Percentiles rank a stretch among this genome's conserved stretches.
Conservation (phyloP, 495 filamentous ascomycete genomes). For the Trichoderma virens region DNA sequence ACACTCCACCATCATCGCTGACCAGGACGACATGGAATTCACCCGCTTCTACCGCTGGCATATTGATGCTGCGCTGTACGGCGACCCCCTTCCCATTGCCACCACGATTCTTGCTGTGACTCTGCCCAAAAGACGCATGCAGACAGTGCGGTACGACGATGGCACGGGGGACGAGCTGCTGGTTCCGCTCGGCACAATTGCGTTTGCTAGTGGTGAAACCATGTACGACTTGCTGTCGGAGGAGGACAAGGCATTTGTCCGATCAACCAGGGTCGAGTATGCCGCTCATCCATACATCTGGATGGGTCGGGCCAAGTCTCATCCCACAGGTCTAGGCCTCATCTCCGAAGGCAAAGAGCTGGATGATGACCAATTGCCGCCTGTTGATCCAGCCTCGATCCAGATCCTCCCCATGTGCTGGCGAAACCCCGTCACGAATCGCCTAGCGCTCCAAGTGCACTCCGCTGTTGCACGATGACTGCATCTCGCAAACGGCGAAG, state of each 20-base stretch:
- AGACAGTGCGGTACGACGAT: conserved; percentile 63
- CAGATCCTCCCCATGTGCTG: conserved; percentile 64
- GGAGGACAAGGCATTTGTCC: conserved; percentile 57
- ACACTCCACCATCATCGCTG: conserved; percentile 54
- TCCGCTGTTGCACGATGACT: conserved; percentile 58
- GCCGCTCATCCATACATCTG: conserved; percentile 71
- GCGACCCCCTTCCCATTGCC: conserved; percentile 61
- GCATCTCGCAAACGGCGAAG: conserved; percentile 52
- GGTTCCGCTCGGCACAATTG: conserved; percentile 65
- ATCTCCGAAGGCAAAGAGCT: conserved; percentile 54
- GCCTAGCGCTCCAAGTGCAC: conserved; percentile 60
- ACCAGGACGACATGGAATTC: conserved; percentile 53
- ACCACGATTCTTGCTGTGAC: conserved; percentile 61
- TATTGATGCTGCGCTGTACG: conserved; percentile 70
- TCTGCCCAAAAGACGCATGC: conserved; percentile 55
- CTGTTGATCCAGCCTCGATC: conserved; percentile 53
- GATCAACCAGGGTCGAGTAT: conserved; percentile 57
- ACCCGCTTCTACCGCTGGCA: conserved; percentile 76
- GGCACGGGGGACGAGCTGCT: conserved; percentile 52
- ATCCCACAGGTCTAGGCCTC: conserved; percentile 58
- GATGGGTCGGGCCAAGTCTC: conserved; percentile 59
- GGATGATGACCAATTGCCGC: conserved; percentile 46
- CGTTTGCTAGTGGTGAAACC: conserved; percentile 58
- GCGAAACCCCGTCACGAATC: conserved; percentile 61
- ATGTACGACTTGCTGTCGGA: conserved; percentile 61